Evolutionary conservation across 1,284 basidiomycete genomes (phyloP), one percentile per base, ranked within the genome.

Genomic region (Cryptococcus sp.): DNA sequence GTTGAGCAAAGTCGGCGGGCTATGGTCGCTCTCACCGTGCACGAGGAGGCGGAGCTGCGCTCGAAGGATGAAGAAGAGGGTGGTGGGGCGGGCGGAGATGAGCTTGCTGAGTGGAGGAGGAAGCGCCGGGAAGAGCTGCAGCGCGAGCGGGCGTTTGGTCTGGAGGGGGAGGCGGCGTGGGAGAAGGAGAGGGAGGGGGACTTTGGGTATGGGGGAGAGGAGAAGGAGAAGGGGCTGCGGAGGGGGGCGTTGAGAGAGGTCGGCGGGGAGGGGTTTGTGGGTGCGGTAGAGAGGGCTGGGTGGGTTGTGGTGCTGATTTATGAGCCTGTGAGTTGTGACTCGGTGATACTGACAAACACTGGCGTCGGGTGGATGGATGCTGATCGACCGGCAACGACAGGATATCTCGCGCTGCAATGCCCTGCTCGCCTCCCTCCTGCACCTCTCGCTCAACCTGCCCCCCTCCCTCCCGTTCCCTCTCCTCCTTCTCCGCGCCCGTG

Each of bases 271-370:
- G 67, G 67, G 43, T 76, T 73, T 42, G 38, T 77, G 4, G 50
- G 51, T 15, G 68, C 69, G 5, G 70, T 77, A 4, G 76, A 77
- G 62, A 57, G 62, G 50, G 50, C 39, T 11, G 71, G 72, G 1
- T 76, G 70, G 73, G 70, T 68, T 3, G 61, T 70, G 16, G 66
- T 76, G 0, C 53, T 76, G 39, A 68, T 77, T 11, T 75, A 76
- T 51, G 74, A 77, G 57, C 69, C 70, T 54, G 76, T 76, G 53
- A 60, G 75, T 71, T 37, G 36, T 7, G 9, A 21, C 11, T 6
- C 36, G 7, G 13, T 40, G 16, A 5, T 38, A 20, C n/a, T 28
- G 9, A 47, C 15, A 16, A 15, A 40, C 12, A 20, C 20, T 16
- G 38, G 4, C 44, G 21, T 6, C 18, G 36, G 12, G 15, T 39